These are phyloP conservation scores for Mycena rosella DNA, from an alignment of 768 basidiomycete species.

Conservation along the genomic window DNA sequence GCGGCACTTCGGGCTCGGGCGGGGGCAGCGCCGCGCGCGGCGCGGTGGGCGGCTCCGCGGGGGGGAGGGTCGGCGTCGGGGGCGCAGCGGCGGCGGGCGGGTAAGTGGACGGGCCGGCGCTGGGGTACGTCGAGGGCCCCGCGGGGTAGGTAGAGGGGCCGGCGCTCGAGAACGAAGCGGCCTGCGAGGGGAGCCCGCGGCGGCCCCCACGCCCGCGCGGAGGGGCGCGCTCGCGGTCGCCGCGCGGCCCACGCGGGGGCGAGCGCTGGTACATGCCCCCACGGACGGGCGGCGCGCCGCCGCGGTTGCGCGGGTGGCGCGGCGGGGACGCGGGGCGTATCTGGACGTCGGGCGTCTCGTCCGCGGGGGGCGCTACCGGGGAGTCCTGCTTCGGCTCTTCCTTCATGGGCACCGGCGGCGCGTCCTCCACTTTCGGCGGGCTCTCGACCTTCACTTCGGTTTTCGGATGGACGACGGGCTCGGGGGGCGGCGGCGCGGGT, in stretches of 20 bases:
- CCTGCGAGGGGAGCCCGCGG: slow-evolving; percentile 23
- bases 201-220: slow-evolving; percentile 25
- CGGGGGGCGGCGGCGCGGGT: slow-evolving; percentile 2
- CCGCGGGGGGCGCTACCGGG: slow-evolving; percentile 22
- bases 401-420: background rate
- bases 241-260: slow-evolving; percentile 56
- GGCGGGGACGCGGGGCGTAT: slow-evolving; percentile 24
- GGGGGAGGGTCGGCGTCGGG: slow-evolving; percentile 10
- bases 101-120: slow-evolving; percentile 9
- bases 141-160: slow-evolving; percentile 14
- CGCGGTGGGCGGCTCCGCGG: slow-evolving; percentile 21
- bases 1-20: slow-evolving; percentile 6
- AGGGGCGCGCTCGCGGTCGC: slow-evolving; percentile 21
- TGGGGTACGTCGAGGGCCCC: slow-evolving; percentile 24
- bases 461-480: too few species aligned
- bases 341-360: background rate
- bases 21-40: slow-evolving; percentile 1
- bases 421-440: slow-evolving; percentile 15
- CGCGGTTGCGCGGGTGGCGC: slow-evolving; percentile 39
- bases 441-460: background rate
- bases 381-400: background rate
- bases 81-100: slow-evolving; percentile 11
- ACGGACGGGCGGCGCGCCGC: slow-evolving; percentile 28
- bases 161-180: slow-evolving; percentile 22
- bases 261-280: slow-evolving; percentile 43